Evolutionary conservation across 1,284 basidiomycete species (phyloP).

Genomic region (Rhodotorula sp.): DNA sequence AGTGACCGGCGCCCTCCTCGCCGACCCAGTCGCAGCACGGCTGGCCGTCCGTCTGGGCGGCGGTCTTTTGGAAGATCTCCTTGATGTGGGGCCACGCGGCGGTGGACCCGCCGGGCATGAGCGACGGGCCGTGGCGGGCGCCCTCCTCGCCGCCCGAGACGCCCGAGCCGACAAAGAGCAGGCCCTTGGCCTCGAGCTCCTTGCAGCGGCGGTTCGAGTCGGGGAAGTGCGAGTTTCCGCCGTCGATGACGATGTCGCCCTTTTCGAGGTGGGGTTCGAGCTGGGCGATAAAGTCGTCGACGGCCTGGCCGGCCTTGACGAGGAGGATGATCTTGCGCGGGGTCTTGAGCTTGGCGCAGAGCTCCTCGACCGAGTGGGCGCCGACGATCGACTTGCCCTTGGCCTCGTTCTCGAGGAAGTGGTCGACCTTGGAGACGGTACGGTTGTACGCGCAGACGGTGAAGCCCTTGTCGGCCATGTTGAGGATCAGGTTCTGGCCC

Average conservation of each 20-base stretch:
- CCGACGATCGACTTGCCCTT: constrained; percentile 96
- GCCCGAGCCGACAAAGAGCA: constrained; percentile 97
- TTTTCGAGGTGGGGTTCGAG: constrained; percentile 60
- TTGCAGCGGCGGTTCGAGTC: constrained; percentile 93
- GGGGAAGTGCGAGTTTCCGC: constrained; percentile 98
- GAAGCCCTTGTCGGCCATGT: constrained; percentile 99
- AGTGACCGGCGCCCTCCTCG: constrained; percentile 87
- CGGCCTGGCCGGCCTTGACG: constrained; percentile 67
- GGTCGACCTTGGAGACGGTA: constrained; percentile 92
- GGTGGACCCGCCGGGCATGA: constrained; percentile 97
- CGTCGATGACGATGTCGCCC: constrained; percentile 95
- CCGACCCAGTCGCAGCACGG: constrained; percentile 99
- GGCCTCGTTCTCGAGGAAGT: constrained; percentile 94
- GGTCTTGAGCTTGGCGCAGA: constrained; percentile 58
- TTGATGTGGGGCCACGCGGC: constrained; percentile 96
- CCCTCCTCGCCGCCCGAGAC: constrained; percentile 99
- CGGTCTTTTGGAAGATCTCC: constrained; percentile 97
- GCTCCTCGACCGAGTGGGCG: constrained; percentile 90
- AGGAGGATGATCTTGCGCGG: constrained; percentile 85
- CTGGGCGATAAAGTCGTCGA: constrained; percentile 60
- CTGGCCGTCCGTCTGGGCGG: constrained; percentile 91
- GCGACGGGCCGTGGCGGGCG: constrained; percentile 92
- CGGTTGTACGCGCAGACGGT: constrained; percentile 96
- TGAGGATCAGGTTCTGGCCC: constrained; percentile 95
- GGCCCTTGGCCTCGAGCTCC: constrained; percentile 89